Evolutionary conservation across 495 filamentous ascomycete genomes (phyloP), one percentile per base, ranked within the genome.

Genomic region (Hypomontagnella monticulosa): DNA sequence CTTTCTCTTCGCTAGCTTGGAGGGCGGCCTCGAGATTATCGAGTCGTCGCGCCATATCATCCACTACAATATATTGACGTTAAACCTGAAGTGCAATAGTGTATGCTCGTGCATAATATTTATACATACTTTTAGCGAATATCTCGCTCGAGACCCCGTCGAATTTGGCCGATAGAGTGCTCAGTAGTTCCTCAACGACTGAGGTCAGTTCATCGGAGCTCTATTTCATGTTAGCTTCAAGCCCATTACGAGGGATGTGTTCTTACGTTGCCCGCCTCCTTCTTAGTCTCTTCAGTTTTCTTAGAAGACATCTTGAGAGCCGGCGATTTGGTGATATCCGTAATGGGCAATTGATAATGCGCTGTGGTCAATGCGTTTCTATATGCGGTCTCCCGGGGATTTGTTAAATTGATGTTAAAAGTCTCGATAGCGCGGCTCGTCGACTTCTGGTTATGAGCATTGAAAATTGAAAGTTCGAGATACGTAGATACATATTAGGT

Each of bases 1-100:
- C 37, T 32, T 78, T 83, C 27, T 84, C 80, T 50, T 80, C 80
- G 52, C 74, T 80, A 8, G 80, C 78, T 67, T 84, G 81, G 32
- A 93, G 77, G 14, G 89, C 88, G 40, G 89, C 82, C 75, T 98
- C 94, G 33, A 98, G 85, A 48, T 89, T 91, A 73, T 98, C 94
- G 4, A 98, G 78, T 14, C 94, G 89, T 60, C 89, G 83, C 10
- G 92, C 89, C 94, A 98, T 97, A 55, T 97, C 95, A 69, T 98
- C 94, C 88, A 98, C 93, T 97, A 63, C 30, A 36, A 3, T 11
- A 36, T 16, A 38, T 69, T 43, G 62, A 63, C 59, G 36, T 44
- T 44, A 18, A 15, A 11, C 16, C 10, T 23, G 18, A 30, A 42
- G 42, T 66, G 47, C 41, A 4, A 19, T 4, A 27, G 10, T n/a